Evolutionary conservation across 2,329 filamentous ascomycete species (phyloP), one percentile per base, ranked within the genome.

Genomic region (Cladophialophora bantiana): DNA sequence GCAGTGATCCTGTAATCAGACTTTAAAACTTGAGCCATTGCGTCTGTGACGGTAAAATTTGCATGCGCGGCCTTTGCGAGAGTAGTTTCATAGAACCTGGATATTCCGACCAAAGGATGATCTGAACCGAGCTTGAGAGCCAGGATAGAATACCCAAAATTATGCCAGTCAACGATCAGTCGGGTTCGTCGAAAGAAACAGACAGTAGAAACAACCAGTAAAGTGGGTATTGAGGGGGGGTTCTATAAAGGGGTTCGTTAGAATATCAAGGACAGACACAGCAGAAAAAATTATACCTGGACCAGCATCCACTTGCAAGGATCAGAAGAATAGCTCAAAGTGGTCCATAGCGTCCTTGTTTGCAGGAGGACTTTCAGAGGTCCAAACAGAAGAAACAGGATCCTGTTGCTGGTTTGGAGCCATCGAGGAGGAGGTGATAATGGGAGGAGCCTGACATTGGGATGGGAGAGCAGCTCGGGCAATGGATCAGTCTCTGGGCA

Each of bases 81-180:
- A 13, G 84, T 77, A 42, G 83, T 85, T 79, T 99, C 95, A 75
- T 97, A 97, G 75, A 84, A 84, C 70, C 88, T 88, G 31, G 94
- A 91, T 7, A 96, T 76, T 34, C 80, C 84, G 7, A 97, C 93
- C n/a, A 97, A 85, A 0, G 90, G 90, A 75, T 96, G 92, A 5
- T 76, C 78, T 1, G 80, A 70, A 0, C 88, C 86, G 1, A 90
- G 81, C 68, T 89, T 89, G 57, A 90, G 78, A 1, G 85, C 91
- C 3, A 99, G 87, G 73, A 99, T 96, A 7, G 93, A 94, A 84
- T 94, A 97, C 72, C 94, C 95, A 78, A 97, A 98, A 79, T 99
- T 99, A 82, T 99, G 95, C 95, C 95, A 99, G 82, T 99, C 95
- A 63, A 98, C 91, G 68, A 98, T 84, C 3, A 99, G 85, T 64